Conservation (phyloP, 139 green algal species). For the Coelastrella sp. region DNA sequence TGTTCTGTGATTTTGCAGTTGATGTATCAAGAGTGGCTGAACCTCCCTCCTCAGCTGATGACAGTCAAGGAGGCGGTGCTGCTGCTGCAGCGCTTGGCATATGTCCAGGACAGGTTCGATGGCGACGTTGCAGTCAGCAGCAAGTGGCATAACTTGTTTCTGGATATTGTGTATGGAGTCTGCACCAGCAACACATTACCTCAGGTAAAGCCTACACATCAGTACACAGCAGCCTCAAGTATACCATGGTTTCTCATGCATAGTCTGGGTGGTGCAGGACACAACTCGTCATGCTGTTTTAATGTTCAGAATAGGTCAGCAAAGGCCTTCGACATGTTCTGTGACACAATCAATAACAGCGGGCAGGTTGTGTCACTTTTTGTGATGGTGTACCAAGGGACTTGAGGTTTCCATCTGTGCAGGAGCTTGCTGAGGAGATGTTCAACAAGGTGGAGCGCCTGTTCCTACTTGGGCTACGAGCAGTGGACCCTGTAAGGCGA, state of each 20-base stretch:
- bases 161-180: constrained; percentile 79
- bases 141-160: constrained; percentile 80
- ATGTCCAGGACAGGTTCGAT: constrained; percentile 71
- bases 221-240: too few species aligned
- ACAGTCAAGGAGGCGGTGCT: constrained; percentile 86
- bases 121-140: constrained; percentile 26
- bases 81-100: constrained; percentile 86
- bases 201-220: constrained; percentile 49
- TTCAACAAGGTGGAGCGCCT: constrained; percentile 92
- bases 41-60: constrained; percentile 55
- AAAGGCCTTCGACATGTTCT: too few species aligned
- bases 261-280: too few species aligned
- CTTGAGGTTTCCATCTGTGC: not conserved
- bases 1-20: constrained; percentile 42
- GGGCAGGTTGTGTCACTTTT: too few species aligned
- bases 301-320: too few species aligned
- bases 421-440: constrained; percentile 77
- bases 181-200: constrained; percentile 53
- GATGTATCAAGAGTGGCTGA: constrained; percentile 59
- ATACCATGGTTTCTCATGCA: too few species aligned
- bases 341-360: too few species aligned
- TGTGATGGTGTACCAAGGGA: too few species aligned
- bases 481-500: constrained; percentile 70
- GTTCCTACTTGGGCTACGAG: constrained; percentile 91
- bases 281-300: too few species aligned